Evolutionary conservation across 2,329 filamentous ascomycete genomes (phyloP).

Genomic region (Dactylellina cionopaga): DNA sequence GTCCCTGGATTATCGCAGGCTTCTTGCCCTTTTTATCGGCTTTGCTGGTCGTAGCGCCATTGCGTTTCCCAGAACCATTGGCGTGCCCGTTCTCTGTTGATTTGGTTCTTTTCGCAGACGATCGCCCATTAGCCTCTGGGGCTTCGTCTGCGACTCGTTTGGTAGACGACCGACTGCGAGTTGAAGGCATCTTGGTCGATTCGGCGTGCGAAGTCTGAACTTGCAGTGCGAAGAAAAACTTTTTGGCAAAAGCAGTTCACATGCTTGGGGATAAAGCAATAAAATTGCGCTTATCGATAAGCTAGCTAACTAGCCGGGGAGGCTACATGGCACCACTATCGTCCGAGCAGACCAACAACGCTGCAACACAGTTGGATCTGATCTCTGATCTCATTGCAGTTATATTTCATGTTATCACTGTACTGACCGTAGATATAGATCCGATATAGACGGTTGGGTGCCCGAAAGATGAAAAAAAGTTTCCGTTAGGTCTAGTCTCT

Average conservation of each 20-base stretch:
- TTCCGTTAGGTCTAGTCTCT: too few relatives aligned
- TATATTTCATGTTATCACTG: too few relatives aligned
- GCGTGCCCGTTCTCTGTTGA: conserved; percentile 24
- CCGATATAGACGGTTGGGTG: too few relatives aligned
- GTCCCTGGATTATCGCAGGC: conserved; percentile 39
- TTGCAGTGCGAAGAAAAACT: conserved; percentile 10
- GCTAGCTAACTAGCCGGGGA: too few relatives aligned
- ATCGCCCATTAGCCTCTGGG: conserved; percentile 46
- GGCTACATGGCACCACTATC: conserved; percentile 39
- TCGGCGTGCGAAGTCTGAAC: conserved; percentile 1
- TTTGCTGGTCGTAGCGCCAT: conserved; percentile 10
- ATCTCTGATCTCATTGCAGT: too few relatives aligned
- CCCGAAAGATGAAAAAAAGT: too few relatives aligned
- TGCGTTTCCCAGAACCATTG: conserved; percentile 28
- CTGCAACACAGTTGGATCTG: conserved; percentile 7
- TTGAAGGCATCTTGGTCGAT: conserved; percentile 35
- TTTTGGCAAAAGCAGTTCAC: conserved; percentile 2
- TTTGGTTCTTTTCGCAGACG: conserved; percentile 43
- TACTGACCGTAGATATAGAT: too few relatives aligned
- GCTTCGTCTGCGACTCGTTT: conserved; percentile 49
- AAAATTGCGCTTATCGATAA: conserved; percentile 50
- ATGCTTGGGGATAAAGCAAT: not conserved
- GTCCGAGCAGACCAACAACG: conserved; percentile 26
- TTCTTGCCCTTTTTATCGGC: conserved; percentile 45
- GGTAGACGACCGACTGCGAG: conserved; percentile 38